Conservation (phyloP, 176 grass and related monocot species). For the Paspalum vaginatum region DNA sequence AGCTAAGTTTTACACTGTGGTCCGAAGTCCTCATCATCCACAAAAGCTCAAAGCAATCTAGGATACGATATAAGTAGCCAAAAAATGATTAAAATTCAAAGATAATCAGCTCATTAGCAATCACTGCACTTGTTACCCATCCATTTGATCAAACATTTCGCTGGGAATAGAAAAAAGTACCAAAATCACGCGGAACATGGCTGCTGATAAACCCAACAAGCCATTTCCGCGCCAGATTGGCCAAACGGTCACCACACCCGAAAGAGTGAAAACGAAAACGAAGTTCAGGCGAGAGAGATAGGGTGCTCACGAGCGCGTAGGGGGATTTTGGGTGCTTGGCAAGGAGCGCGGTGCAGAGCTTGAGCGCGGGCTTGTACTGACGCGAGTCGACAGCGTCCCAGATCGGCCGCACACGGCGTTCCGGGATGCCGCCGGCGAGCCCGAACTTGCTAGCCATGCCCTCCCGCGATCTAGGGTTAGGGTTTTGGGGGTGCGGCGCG, state of each 20-base stretch:
- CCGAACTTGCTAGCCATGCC: conserved; percentile 87
- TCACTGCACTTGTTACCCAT: background rate
- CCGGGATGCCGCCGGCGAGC: conserved; percentile 87
- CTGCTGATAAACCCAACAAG: background rate
- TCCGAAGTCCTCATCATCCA: background rate
- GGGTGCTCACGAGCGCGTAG: conserved; percentile 77
- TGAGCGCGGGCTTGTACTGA: conserved; percentile 83
- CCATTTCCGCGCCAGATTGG: conserved; percentile 37
- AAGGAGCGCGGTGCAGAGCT: conserved; percentile 69
- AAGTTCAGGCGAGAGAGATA: background rate
- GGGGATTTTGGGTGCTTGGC: conserved; percentile 81
- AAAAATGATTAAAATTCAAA: conserved; percentile 7
- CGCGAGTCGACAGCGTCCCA: conserved; percentile 97
- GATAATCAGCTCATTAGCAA: background rate
- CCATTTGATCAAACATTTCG: conserved; percentile 22
- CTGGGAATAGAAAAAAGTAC: background rate
- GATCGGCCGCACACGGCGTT: conserved; percentile 86
- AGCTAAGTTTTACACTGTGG: background rate
- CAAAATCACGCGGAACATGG: background rate
- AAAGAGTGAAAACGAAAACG: background rate
- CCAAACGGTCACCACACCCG: background rate
- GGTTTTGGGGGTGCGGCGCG: conserved; percentile 46
- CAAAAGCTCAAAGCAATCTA: conserved; percentile 3
- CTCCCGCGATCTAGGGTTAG: conserved; percentile 51
- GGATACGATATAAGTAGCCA: background rate